Evolutionary conservation across 192 early-diverging fungal genomes (phyloP).

Genomic region (Coemansia sp.): DNA sequence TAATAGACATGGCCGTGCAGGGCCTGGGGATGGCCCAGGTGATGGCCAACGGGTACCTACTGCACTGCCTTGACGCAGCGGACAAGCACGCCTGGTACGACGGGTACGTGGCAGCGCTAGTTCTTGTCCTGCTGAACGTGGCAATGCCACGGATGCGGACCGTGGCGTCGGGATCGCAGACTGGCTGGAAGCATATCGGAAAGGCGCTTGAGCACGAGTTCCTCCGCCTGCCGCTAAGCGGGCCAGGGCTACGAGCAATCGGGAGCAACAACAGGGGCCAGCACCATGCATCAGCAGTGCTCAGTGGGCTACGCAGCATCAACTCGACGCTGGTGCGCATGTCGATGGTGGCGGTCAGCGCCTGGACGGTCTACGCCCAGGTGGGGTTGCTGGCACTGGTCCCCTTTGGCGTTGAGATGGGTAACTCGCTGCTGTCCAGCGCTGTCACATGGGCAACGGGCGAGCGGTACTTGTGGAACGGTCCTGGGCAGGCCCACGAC

Average conservation of each 20-base stretch:
- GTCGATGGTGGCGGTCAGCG: constrained; percentile 1
- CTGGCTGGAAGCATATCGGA: background rate
- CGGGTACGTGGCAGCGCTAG: constrained; percentile 6
- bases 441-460: background rate
- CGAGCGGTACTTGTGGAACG: background rate
- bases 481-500: background rate
- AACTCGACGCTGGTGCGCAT: constrained; percentile 1
- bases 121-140: background rate
- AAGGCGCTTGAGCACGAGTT: constrained; percentile 20
- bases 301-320: background rate
- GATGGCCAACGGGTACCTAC: constrained; percentile 1
- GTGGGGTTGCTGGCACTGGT: constrained; percentile 19
- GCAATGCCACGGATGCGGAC: background rate
- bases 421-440: background rate
- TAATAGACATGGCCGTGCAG: constrained; percentile 4
- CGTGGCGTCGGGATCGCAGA: background rate
- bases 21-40: background rate
- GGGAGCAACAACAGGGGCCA: background rate
- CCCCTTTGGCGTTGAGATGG: background rate
- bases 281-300: background rate
- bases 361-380: constrained; percentile 5
- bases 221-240: constrained; percentile 14
- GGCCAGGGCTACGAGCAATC: constrained; percentile 5
- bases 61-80: constrained; percentile 13
- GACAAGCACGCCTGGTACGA: constrained; percentile 10